These are phyloP conservation scores for Fusarium virguliforme DNA, from an alignment of 2,329 filamentous ascomycete genomes.

Conservation along the genomic window DNA sequence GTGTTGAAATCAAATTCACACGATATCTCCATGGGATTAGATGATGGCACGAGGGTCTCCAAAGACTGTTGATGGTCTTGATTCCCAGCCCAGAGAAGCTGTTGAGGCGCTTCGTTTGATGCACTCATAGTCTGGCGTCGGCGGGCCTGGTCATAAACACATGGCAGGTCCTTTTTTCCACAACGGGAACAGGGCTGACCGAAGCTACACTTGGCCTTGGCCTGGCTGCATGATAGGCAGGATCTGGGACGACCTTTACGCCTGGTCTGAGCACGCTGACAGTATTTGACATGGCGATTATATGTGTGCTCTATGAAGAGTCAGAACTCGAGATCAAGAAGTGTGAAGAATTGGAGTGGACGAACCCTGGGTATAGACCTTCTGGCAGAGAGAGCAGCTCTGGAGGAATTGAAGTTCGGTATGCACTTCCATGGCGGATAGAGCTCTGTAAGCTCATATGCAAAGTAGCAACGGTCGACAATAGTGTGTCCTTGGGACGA, in stretches of 20 bases:
- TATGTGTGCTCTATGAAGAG: slow-evolving; percentile 38
- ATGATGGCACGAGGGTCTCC: neutral
- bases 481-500: neutral
- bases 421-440: slow-evolving; percentile 4
- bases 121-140: accelerated
- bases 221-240: slow-evolving; percentile 40
- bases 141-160: slow-evolving; percentile 23
- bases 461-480: neutral
- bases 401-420: neutral
- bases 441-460: accelerated
- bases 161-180: slow-evolving; percentile 29
- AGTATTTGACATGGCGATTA: slow-evolving; percentile 50
- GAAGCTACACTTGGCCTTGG: slow-evolving; percentile 50
- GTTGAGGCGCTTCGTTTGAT: neutral
- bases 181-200: slow-evolving; percentile 46
- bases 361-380: slow-evolving; percentile 45
- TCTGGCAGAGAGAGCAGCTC: slow-evolving; percentile 43
- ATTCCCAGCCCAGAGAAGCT: neutral
- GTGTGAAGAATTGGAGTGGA: too few relatives aligned
- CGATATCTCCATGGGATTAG: neutral
- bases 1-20: neutral
- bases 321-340: neutral
- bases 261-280: slow-evolving; percentile 42
- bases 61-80: neutral
- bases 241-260: slow-evolving; percentile 49